Base-by-base conservation (phyloP, 192 early-diverging fungal genomes). In the Backusella liffmaniae region DNA sequence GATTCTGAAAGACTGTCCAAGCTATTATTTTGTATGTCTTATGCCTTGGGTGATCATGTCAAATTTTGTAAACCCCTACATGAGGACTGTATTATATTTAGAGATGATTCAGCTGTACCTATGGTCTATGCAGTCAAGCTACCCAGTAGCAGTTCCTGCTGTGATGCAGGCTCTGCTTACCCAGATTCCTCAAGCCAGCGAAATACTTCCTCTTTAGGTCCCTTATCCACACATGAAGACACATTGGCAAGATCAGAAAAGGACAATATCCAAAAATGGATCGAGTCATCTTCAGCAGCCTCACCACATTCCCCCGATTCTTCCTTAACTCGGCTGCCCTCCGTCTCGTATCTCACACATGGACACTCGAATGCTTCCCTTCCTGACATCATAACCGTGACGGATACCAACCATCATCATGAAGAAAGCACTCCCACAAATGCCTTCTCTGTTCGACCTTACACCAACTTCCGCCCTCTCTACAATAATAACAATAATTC, bases 1-100 rank as follows among this genome's bases (percentile, higher is more conserved):
- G 67, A 74, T 75, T 44, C 78, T 0, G 82, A 83, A 5, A 69
- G 73, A 51, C 32, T 83, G 34, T 75, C 82, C 1, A 79, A 83
- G 67, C 39, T 83, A 4, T 44, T 83, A 12, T 83, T 79, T 67
- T 79, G 77, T 70, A 71, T 83, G 62, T 79, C 74, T 4, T 79
- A 83, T 74, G 71, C 82, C 2, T 41, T 83, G 8, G 74, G 82
- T 1, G 78, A 76, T 62, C 41, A 75, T 49, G 65, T 83, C 44
- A 76, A 76, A 34, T 76, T 77, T 39, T 74, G 70, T 42, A 73
- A 74, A 53, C 77, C 77, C 5, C 26, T 41, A 18, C 77, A 79
- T 65, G 72, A 79, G 4, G 72, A 79, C 32, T 30, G 39, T 8
- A 69, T 79, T 53, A 36, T 73, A 39, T 79, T 79, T 32, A 41